phyloP scores from a whole-genome alignment of 2,329 filamentous ascomycete species.

The Scedosporium aurantiacum region DNA sequence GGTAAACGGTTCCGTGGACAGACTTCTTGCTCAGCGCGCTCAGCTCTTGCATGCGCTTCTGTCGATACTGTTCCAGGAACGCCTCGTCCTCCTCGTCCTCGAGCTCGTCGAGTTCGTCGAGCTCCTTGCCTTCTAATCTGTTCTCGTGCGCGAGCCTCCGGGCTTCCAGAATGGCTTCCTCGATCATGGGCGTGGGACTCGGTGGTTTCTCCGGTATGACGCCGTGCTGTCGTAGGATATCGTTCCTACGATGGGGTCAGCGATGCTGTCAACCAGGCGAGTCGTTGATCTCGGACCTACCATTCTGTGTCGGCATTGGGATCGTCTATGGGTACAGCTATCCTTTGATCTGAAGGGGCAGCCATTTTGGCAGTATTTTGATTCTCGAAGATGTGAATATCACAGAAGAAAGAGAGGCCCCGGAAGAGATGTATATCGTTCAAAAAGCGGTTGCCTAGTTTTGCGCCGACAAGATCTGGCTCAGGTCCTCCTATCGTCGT shows the following conservation, averaged over 20 bases:
- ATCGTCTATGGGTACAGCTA: slow-evolving; percentile 79
- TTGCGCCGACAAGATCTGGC: not conserved
- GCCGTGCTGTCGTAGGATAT: slow-evolving; percentile 92
- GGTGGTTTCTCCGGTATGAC: slow-evolving; percentile 97
- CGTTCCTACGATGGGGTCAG: slow-evolving; percentile 56
- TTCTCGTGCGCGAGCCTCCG: slow-evolving; percentile 81
- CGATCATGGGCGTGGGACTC: slow-evolving; percentile 88
- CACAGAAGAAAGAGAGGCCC: not conserved
- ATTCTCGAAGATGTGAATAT: not conserved
- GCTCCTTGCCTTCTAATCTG: slow-evolving; percentile 81
- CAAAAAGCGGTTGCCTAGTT: not conserved
- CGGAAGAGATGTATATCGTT: not conserved
- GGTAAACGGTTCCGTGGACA: slow-evolving; percentile 83
- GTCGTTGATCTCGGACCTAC: slow-evolving; percentile 31
- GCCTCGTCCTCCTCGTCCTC: slow-evolving; percentile 93
- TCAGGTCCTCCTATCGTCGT: not conserved
- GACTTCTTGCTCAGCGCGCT: slow-evolving; percentile 63
- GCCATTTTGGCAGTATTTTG: slow-evolving; percentile 53
- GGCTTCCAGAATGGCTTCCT: slow-evolving; percentile 83
- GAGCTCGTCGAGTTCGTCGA: slow-evolving; percentile 85
- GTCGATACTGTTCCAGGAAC: slow-evolving; percentile 78
- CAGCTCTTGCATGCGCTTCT: slow-evolving; percentile 79
- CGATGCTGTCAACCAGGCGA: not conserved
- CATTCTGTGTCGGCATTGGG: slow-evolving; percentile 98
- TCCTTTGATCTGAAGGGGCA: slow-evolving; percentile 50